These are phyloP conservation scores for Pythium apleroticum DNA, from an alignment of 352 stramenopile species.

Conservation along the genomic window DNA sequence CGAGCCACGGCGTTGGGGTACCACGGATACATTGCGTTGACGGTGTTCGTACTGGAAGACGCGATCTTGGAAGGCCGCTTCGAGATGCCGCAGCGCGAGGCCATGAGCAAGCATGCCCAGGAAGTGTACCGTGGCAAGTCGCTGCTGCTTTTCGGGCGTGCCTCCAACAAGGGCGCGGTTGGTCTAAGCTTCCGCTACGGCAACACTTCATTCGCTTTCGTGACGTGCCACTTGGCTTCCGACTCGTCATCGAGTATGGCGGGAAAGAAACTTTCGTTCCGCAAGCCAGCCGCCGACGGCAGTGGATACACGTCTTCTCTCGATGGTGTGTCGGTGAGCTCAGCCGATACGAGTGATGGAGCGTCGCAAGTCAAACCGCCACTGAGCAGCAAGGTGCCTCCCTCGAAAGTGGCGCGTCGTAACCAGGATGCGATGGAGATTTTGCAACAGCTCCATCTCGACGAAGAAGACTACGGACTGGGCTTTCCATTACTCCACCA, in stretches of 20 bases:
- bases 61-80: conserved; percentile 66
- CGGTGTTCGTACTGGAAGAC: conserved; percentile 73
- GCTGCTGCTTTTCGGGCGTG: conserved; percentile 69
- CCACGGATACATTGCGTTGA: conserved; percentile 87
- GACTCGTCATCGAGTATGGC: conserved; percentile 49
- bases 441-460: conserved; percentile 75
- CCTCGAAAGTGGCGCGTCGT: conserved; percentile 72
- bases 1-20: conserved; percentile 75
- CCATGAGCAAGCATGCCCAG: conserved; percentile 56
- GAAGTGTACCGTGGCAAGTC: conserved; percentile 81
- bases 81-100: conserved; percentile 56
- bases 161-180: conserved; percentile 72
- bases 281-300: conserved; percentile 5
- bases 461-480: conserved; percentile 85
- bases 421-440: conserved; percentile 86
- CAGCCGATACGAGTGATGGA: conserved; percentile 7
- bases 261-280: conserved; percentile 38
- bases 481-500: conserved; percentile 80
- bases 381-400: conserved; percentile 23
- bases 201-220: conserved; percentile 62
- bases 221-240: conserved; percentile 84
- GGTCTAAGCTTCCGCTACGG: conserved; percentile 61
- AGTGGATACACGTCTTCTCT: neutral
- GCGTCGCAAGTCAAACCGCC: neutral
- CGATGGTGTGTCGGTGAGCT: neutral